These are phyloP conservation scores for Rhizopogon rudus DNA, from an alignment of 768 basidiomycete species.

Conservation along the genomic window DNA sequence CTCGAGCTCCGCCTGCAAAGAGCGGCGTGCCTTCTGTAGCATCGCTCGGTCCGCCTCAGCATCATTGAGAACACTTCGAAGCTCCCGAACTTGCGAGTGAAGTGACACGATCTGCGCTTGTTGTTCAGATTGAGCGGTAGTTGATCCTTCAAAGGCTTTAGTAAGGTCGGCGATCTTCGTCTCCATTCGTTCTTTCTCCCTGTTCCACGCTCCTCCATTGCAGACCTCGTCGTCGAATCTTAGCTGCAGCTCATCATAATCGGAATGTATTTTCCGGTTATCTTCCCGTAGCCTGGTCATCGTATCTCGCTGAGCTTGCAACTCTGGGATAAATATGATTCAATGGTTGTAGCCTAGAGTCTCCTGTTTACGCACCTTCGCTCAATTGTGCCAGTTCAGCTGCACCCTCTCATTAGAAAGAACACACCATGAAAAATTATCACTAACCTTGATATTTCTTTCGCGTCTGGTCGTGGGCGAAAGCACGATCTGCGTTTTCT, in stretches of 20 bases:
- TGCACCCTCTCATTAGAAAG: slow-evolving; percentile 18
- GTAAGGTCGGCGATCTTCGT: slow-evolving; percentile 74
- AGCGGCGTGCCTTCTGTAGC: slow-evolving; percentile 76
- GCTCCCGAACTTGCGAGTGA: slow-evolving; percentile 82
- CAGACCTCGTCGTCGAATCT: slow-evolving; percentile 75
- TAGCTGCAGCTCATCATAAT: slow-evolving; percentile 71
- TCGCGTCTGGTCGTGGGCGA: slow-evolving; percentile 71
- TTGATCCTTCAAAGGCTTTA: slow-evolving; percentile 71
- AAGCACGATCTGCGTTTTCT: slow-evolving; percentile 76
- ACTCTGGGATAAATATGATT: slow-evolving; percentile 36
- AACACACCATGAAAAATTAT: slow-evolving; percentile 1
- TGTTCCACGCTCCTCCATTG: slow-evolving; percentile 77
- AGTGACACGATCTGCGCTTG: slow-evolving; percentile 80
- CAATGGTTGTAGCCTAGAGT: background rate
- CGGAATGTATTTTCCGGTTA: slow-evolving; percentile 70
- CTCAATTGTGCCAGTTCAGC: slow-evolving; percentile 76
- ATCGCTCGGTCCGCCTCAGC: slow-evolving; percentile 78
- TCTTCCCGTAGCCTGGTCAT: slow-evolving; percentile 77
- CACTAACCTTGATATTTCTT: slow-evolving; percentile 78
- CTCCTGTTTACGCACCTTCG: slow-evolving; percentile 47
- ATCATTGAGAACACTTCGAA: slow-evolving; percentile 77
- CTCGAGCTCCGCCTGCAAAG: slow-evolving; percentile 76
- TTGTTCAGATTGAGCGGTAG: slow-evolving; percentile 70
- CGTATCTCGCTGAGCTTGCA: slow-evolving; percentile 72
- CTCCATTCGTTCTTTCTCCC: slow-evolving; percentile 83